Evolutionary conservation across 768 basidiomycete genomes (phyloP).

Genomic region (Coprinopsis marcescibilis): DNA sequence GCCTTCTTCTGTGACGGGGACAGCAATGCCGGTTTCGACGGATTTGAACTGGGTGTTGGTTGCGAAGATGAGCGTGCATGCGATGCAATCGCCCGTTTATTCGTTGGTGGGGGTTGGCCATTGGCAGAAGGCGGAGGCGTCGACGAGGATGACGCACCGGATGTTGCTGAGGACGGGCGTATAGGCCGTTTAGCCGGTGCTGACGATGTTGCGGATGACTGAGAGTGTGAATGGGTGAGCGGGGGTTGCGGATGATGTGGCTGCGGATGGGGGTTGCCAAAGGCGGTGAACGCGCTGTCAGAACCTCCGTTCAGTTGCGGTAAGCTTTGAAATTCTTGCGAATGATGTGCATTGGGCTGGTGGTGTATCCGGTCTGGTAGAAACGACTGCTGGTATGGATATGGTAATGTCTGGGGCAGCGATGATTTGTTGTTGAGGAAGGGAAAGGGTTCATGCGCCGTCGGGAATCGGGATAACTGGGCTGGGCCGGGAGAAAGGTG

Average conservation of each 20-base stretch:
- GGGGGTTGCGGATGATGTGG: slow-evolving; percentile 8
- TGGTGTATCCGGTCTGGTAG: slow-evolving; percentile 2
- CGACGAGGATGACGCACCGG: slow-evolving; percentile 7
- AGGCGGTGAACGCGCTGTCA: neutral
- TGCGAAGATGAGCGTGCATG: slow-evolving; percentile 1
- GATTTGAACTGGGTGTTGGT: slow-evolving; percentile 2
- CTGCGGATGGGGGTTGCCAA: slow-evolving; percentile 2
- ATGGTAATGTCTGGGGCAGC: slow-evolving; percentile 13
- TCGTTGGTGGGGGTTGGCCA: slow-evolving; percentile 7
- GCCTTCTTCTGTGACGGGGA: slow-evolving; percentile 86
- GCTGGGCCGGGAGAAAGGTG: neutral
- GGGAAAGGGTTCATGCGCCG: slow-evolving; percentile 20
- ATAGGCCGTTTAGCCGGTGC: slow-evolving; percentile 11
- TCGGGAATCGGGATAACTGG: slow-evolving; percentile 12
- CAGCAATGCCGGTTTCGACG: slow-evolving; percentile 46
- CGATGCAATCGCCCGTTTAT: slow-evolving; percentile 3
- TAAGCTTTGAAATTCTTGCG: neutral
- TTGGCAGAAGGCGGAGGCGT: neutral
- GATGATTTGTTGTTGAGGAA: slow-evolving; percentile 18
- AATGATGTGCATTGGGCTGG: neutral
- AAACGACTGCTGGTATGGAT: slow-evolving; percentile 1
- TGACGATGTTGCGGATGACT: neutral
- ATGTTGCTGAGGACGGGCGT: slow-evolving; percentile 10
- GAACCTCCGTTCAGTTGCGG: slow-evolving; percentile 1
- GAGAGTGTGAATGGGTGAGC: slow-evolving; percentile 5